phyloP scores from a whole-genome alignment of 768 basidiomycete species.

The Kwoniella sp. region DNA sequence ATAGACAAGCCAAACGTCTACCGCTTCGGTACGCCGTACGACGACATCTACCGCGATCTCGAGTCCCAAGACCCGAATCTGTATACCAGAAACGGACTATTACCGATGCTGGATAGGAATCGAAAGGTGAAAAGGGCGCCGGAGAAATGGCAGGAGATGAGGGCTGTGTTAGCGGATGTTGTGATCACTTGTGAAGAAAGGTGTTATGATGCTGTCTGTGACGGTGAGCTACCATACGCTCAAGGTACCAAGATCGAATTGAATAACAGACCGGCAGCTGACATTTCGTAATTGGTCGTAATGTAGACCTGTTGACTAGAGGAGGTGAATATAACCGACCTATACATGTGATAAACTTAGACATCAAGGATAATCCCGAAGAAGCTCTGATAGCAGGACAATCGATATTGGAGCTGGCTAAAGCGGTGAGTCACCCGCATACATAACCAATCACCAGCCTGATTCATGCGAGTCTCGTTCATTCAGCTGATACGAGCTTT shows the following conservation, averaged over 20 bases:
- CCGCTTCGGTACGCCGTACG: conserved; percentile 93
- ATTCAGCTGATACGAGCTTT: too few species aligned
- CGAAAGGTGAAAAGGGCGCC: conserved; percentile 86
- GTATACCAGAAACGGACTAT: conserved; percentile 91
- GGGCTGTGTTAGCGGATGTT: conserved; percentile 76
- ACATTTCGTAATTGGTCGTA: not conserved
- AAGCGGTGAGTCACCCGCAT: conserved; percentile 71
- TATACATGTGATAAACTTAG: conserved; percentile 94
- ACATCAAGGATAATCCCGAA: conserved; percentile 99
- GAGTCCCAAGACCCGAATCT: conserved; percentile 76
- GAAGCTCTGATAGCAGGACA: conserved; percentile 94
- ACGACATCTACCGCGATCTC: conserved; percentile 89
- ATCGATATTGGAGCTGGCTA: conserved; percentile 87
- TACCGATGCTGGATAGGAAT: conserved; percentile 97
- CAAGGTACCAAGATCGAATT: too few species aligned
- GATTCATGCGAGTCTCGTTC: conserved; percentile 5
- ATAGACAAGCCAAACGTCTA: conserved; percentile 98
- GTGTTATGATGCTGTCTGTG: conserved; percentile 97
- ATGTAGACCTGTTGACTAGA: conserved; percentile 71
- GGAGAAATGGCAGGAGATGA: conserved; percentile 94
- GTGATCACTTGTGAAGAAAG: conserved; percentile 99
- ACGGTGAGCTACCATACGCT: conserved; percentile 67
- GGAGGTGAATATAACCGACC: conserved; percentile 92
- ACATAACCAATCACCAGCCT: too few species aligned
- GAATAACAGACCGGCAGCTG: not conserved